Evolutionary conservation across 768 basidiomycete genomes (phyloP).

Genomic region (Boletus coccyginus): DNA sequence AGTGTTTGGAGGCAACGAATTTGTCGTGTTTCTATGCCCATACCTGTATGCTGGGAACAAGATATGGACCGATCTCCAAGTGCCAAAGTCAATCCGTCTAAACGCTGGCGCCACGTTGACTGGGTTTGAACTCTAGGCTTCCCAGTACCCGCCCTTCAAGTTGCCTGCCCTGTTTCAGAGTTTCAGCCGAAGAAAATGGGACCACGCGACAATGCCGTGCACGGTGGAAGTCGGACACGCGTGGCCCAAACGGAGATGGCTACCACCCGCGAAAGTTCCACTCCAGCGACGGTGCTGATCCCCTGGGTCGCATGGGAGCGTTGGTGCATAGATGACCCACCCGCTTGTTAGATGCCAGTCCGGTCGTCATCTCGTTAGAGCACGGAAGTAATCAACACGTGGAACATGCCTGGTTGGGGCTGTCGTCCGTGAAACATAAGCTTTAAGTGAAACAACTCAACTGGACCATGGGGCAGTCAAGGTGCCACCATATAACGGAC

Average conservation of each 20-base stretch:
- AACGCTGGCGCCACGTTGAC: slow-evolving; percentile 20
- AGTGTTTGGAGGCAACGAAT: slow-evolving; percentile 10
- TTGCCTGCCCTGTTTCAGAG: slow-evolving; percentile 24
- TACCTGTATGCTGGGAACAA: background rate
- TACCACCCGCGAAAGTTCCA: slow-evolving; percentile 25
- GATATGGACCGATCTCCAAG: slow-evolving; percentile 10
- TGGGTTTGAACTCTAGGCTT: slow-evolving; percentile 14
- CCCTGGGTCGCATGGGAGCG: background rate
- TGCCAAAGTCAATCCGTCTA: slow-evolving; percentile 24
- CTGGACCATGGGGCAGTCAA: background rate
- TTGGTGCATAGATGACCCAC: background rate
- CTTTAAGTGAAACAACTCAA: background rate
- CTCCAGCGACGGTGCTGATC: background rate
- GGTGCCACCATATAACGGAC: background rate
- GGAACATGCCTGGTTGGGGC: slow-evolving; percentile 10
- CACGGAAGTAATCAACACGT: slow-evolving; percentile 10
- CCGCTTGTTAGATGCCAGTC: background rate
- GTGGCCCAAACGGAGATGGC: slow-evolving; percentile 6
- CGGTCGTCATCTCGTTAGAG: background rate
- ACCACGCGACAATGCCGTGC: slow-evolving; percentile 18
- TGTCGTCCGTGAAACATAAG: slow-evolving; percentile 11
- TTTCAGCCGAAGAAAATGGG: background rate
- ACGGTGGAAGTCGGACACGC: slow-evolving; percentile 9
- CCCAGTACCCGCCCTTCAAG: background rate
- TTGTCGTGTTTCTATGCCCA: slow-evolving; percentile 22